Conservation (phyloP, 257 asterid genomes). For the Solanum stenotomum region DNA sequence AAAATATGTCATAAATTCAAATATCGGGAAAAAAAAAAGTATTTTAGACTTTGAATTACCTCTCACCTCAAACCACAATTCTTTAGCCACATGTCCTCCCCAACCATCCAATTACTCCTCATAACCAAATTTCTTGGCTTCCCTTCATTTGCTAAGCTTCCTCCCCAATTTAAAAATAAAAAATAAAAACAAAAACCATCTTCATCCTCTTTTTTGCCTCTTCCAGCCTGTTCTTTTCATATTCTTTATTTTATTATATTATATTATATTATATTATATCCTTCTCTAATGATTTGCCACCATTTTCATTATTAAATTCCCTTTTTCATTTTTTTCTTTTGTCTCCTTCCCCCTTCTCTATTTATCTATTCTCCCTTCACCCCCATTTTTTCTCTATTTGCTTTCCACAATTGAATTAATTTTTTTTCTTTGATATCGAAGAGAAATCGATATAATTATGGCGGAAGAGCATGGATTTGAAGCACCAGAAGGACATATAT, state of each 20-base stretch:
- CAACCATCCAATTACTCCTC: not conserved
- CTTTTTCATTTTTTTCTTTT: constrained; percentile 1
- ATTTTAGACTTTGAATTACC: not conserved
- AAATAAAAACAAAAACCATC: not conserved
- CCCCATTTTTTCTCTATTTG: not conserved
- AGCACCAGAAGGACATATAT: constrained; percentile 66
- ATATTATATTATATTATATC: not conserved
- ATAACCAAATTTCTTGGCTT: not conserved
- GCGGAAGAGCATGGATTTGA: constrained; percentile 85
- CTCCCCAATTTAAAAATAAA: not conserved
- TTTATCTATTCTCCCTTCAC: constrained; percentile 8
- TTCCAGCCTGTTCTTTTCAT: constrained; percentile 34
- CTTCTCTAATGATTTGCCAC: constrained; percentile 5
- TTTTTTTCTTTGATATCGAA: not conserved
- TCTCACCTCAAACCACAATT: not conserved
- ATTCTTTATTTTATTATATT: constrained; percentile 13
- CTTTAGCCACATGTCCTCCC: not conserved
- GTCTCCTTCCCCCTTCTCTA: constrained; percentile 15
- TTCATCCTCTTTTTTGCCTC: constrained; percentile 30
- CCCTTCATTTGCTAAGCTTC: not conserved
- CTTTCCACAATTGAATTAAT: not conserved
- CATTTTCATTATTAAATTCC: constrained; percentile 11
- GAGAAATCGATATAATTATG: constrained; percentile 19
- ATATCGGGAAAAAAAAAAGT: too few species aligned
- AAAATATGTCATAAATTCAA: too few species aligned